Evolutionary conservation across 2,329 filamentous ascomycete genomes (phyloP).

Genomic region (Aspergillus fructus): DNA sequence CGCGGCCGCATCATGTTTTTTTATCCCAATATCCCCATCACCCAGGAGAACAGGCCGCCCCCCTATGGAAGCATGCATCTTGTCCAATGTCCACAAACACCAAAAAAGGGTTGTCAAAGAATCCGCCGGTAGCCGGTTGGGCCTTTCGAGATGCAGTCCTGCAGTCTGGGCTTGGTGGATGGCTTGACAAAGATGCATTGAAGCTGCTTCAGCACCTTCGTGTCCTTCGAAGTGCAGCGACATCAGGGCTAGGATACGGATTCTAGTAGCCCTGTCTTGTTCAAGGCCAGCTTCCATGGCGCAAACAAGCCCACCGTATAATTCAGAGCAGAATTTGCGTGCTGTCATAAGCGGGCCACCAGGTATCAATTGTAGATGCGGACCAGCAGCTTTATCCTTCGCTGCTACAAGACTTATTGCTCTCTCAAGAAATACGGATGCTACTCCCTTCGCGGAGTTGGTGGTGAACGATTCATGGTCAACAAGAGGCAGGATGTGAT

Average conservation of each 20-base stretch:
- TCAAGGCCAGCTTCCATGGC: conserved; percentile 41
- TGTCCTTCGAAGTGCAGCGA: conserved; percentile 43
- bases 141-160: conserved; percentile 40
- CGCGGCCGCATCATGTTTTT: conserved; percentile 24
- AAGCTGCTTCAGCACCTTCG: conserved; percentile 41
- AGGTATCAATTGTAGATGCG: conserved; percentile 32
- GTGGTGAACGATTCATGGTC: conserved; percentile 28
- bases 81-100: conserved; percentile 43
- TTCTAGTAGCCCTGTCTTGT: conserved; percentile 36
- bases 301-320: conserved; percentile 37
- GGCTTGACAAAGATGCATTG: conserved; percentile 40
- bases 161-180: conserved; percentile 43
- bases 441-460: conserved; percentile 21
- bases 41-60: conserved; percentile 41
- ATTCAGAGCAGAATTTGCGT: conserved; percentile 39
- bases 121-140: conserved; percentile 30
- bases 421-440: conserved; percentile 38
- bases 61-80: conserved; percentile 42
- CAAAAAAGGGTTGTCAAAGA: conserved; percentile 37
- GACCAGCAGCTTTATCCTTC: conserved; percentile 33
- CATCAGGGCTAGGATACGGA: conserved; percentile 40
- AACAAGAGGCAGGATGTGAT: conserved; percentile 39
- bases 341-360: conserved; percentile 30
- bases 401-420: conserved; percentile 43
- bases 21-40: conserved; percentile 41